Evolutionary conservation across 148 eudicot species (phyloP), one percentile per base, ranked within the genome.

Genomic region (Silene uniflora): DNA sequence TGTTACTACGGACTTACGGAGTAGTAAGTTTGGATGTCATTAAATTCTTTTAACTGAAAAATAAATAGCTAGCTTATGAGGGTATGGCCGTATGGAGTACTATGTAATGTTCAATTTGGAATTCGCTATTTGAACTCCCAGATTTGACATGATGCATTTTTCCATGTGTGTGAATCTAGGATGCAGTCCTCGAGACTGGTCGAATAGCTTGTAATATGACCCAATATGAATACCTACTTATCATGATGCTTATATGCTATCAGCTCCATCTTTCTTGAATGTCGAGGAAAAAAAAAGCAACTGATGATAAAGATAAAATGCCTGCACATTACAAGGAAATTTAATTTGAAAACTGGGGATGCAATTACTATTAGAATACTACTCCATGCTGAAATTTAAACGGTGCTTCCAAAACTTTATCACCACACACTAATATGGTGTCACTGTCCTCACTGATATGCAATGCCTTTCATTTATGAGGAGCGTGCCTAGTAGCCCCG

Each of bases 11-110:
- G 60, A 65, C 2, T 29, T 1, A 29, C 4, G 63, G n/a, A n/a
- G n/a, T n/a, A n/a, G n/a, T 71, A 56, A 32, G 79, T 76, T 62
- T 23, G 72, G 62, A 64, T 54, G 16, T 55, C 61, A 75, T 24
- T 24, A 23, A 1, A 29, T 29, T 29, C 32, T 29, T 29, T 29
- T 29, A 29, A 29, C 32, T 29, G 4, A 29, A 29, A 29, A 29
- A 29, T 29, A 1, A 29, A 29, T 29, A 29, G 32, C 32, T 29
- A 29, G 67, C 14, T 64, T 25, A 61, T 60, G 56, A 19, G 0
- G 11, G n/a, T n/a, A n/a, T n/a, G n/a, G n/a, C n/a, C n/a, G n/a
- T 2, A 25, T 7, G 11, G 0, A 17, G 17, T 52, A 56, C 10
- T 5, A 49, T 3, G 0, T 60, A 19, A 12, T 44, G 23, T 25